Evolutionary conservation across 164 flowering plant genomes (phyloP), one percentile per base, ranked within the genome.

Genomic region (Santalum album): DNA sequence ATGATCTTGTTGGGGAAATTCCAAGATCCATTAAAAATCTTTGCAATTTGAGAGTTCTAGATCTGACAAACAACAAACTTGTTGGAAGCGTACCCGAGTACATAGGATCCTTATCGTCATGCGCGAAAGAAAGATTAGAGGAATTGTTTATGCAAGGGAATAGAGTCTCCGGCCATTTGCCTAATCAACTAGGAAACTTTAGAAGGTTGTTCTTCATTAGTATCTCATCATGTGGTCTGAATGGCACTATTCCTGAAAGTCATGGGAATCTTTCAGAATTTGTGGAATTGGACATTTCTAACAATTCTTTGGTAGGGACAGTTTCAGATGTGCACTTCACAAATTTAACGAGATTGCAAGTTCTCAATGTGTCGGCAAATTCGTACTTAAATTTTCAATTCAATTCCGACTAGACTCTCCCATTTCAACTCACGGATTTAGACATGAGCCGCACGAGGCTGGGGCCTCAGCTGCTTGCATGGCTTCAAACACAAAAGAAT

Each of bases 401-500:
- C 2, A 16, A 10, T 6, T n/a, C 43, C n/a, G 9, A 19, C 2
- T 64, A 62, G 62, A 44, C 45, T 35, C 67, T 62, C n/a, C 62
- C 62, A 2, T 60, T 45, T 21, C 20, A 26, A 10, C 47, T 57
- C 3, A 3, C n/a, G 3, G 0, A 1, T 6, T 6, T 64, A 9
- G 3, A 35, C 6, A 4, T 53, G 7, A 6, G 3, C 2, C 20
- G 21, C 2, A 39, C 29, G 17, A 26, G 22, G 24, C 2, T 64
- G 19, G 61, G 57, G 12, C 67, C 61, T 25, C n/a, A 1, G 15
- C 49, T 57, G 36, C 62, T 58, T 16, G 9, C 40, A 4, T 64
- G 67, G 67, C 61, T 53, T 26, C 27, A 18, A 34, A 25, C 53
- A 17, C 58, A 60, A 24, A 54, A 45, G 9, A 12, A 24, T 3